Conservation (phyloP, 371 early-diverging fungal genomes). For the Neoconidiobolus thromboides region DNA sequence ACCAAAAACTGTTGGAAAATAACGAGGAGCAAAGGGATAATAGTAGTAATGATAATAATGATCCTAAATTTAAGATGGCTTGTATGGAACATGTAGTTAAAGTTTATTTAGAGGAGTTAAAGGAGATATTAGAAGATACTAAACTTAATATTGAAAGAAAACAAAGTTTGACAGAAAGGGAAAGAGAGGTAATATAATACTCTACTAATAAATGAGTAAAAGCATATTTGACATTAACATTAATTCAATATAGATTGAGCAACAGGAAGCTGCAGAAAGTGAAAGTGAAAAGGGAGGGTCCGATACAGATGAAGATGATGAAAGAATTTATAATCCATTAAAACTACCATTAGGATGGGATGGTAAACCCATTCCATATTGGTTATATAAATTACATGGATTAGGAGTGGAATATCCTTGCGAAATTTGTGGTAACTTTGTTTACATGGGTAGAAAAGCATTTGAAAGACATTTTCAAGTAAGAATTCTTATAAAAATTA, state of each 20-base stretch:
- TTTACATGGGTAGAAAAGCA: conserved; percentile 92
- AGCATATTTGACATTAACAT: neutral
- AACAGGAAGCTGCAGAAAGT: conserved; percentile 48
- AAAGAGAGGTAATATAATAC: conserved; percentile 30
- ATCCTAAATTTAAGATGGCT: conserved; percentile 32
- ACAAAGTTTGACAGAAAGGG: conserved; percentile 81
- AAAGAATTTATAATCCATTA: conserved; percentile 86
- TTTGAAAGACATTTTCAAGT: conserved; percentile 88
- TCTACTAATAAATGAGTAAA: neutral
- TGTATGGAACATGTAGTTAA: conserved; percentile 38
- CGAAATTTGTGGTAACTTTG: conserved; percentile 91
- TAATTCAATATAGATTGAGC: conserved; percentile 10
- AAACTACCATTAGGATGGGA: conserved; percentile 96
- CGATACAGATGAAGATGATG: conserved; percentile 71
- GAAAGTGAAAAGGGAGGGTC: conserved; percentile 45
- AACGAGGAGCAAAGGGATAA: conserved; percentile 11
- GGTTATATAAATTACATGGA: conserved; percentile 96
- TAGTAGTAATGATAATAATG: conserved; percentile 9
- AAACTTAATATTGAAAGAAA: conserved; percentile 77
- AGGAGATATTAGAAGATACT: conserved; percentile 50
- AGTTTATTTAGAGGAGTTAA: conserved; percentile 36
- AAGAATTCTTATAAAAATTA: neutral
- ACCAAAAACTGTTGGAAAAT: conserved; percentile 12
- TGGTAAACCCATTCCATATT: conserved; percentile 97
- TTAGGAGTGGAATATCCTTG: conserved; percentile 87